Percentiles rank a stretch among this genome's conserved stretches.
Evolutionary conservation across 2,329 filamentous ascomycete species (phyloP).

Genomic region (Colletotrichum graminicola): DNA sequence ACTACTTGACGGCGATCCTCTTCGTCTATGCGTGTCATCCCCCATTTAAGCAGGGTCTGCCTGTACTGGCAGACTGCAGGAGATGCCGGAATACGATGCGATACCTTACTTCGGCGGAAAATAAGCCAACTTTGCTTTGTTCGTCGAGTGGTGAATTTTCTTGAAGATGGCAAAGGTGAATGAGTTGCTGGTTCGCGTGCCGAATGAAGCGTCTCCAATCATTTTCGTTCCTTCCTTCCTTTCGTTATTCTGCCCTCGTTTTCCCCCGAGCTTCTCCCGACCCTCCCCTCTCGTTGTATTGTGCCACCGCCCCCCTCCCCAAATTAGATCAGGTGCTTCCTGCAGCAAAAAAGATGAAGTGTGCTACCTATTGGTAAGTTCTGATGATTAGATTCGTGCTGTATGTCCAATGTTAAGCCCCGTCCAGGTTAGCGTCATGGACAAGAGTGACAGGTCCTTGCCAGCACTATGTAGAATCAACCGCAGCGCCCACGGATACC

Average conservation of each 20-base stretch:
- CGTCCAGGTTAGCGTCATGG: slow-evolving; percentile 13
- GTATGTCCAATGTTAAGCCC: slow-evolving; percentile 12
- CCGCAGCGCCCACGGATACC: slow-evolving; percentile 5
- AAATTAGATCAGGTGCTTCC: slow-evolving; percentile 28
- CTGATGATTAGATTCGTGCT: neutral
- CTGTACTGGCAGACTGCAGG: too few relatives aligned
- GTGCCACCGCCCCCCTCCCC: neutral
- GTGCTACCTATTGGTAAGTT: neutral
- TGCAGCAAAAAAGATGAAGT: neutral
- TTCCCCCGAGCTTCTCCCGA: neutral
- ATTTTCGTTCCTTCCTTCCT: neutral
- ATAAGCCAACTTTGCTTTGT: neutral
- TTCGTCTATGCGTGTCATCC: neutral
- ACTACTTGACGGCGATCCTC: neutral
- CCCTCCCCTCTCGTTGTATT: neutral
- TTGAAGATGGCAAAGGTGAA: neutral
- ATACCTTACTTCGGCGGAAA: slow-evolving; percentile 6
- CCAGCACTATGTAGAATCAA: slow-evolving; percentile 3
- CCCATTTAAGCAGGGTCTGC: neutral
- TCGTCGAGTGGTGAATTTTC: neutral
- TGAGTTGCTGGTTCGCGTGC: neutral
- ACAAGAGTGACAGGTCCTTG: slow-evolving; percentile 3
- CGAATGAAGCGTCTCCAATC: too few relatives aligned
- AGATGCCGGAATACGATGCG: neutral
- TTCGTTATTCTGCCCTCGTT: neutral